Base-by-base conservation (phyloP, 208 protist species). In the Acanthamoeba culbertsoni region DNA sequence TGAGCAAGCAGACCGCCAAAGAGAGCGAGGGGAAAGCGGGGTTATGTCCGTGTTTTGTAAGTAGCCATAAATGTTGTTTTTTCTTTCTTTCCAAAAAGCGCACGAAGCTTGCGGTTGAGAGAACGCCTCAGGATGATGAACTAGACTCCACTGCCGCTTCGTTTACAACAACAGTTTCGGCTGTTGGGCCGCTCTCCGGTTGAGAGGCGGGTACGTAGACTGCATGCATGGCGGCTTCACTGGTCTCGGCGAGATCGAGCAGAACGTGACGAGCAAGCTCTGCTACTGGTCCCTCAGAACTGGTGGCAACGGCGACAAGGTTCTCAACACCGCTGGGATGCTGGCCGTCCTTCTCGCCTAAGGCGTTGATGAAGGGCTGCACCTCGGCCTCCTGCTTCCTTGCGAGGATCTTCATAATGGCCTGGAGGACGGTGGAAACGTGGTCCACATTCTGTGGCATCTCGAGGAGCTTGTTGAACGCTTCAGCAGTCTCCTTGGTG, bases 341-440 rank as follows among this genome's bases (percentile, higher is more conserved):
- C 7, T 6, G 1, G 45, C 73, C 73, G n/a, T 12, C 23, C 73
- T 84, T 84, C 43, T 84, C 45, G 73, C 28, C 10, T 3, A 84
- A 55, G 43, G 43, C 73, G 73, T 84, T 43, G 43, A 57, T n/a
- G 73, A 84, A 84, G 43, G 73, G 43, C 23, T 40, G 43, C 43
- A 84, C n/a, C 73, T 55, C 73, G 8, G 46, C 28, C n/a, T 20
- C 43, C 43, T 84, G 73, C 28, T 57, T 84, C 42, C 43, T 48
- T 4, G 4, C n/a, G 73, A 84, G 73, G 45, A 84, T 84, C 73
- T 84, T 84, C n/a, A 84, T 20, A n/a, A 33, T 84, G 73, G 73
- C 73, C 43, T 84, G 73, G n/a, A 84, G 73, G 26, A 84, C 42
- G 73, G 73, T 84, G 40, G 43, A 46, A 33, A 84, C 43, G 73